These are phyloP conservation scores for Alternaria ventricosa DNA, from an alignment of 2,329 filamentous ascomycete species.

Conservation along the genomic window DNA sequence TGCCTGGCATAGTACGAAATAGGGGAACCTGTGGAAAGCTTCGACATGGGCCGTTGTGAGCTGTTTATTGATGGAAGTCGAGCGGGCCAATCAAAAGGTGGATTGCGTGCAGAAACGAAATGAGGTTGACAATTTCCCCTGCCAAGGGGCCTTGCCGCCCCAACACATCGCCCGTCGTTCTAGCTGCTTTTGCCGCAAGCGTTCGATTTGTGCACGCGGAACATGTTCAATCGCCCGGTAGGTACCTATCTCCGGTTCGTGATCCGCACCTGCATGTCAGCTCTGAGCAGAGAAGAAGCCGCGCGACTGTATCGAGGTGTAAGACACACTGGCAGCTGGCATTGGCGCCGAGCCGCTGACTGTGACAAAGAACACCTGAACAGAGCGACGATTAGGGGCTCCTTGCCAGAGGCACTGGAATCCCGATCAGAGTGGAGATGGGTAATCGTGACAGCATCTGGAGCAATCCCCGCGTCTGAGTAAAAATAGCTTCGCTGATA, in stretches of 20 bases:
- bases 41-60: slow-evolving; percentile 32
- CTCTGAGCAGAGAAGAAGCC: neutral
- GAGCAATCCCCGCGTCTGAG: slow-evolving; percentile 10
- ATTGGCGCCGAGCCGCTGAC: neutral
- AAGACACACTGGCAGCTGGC: neutral
- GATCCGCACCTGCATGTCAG: slow-evolving; percentile 11
- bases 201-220: slow-evolving; percentile 19
- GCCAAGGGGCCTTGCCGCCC: slow-evolving; percentile 38
- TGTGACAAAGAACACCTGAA: slow-evolving; percentile 8
- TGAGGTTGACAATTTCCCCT: slow-evolving; percentile 41
- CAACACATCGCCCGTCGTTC: slow-evolving; percentile 30
- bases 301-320: slow-evolving; percentile 7
- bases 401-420: neutral
- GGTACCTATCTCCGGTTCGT: slow-evolving; percentile 9
- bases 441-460: neutral
- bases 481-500: slow-evolving; percentile 26
- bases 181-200: slow-evolving; percentile 27
- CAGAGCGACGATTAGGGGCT: slow-evolving; percentile 7
- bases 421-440: slow-evolving; percentile 2
- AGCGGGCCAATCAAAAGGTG: slow-evolving; percentile 27
- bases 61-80: slow-evolving; percentile 41
- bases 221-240: slow-evolving; percentile 17
- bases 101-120: slow-evolving; percentile 38
- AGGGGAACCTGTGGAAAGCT: slow-evolving; percentile 37
- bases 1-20: slow-evolving; percentile 39